A percentile compares a stretch with the other conserved stretches of the same genome.
Conservation (phyloP, 345 rosid genomes). For the Citropsis articulata region DNA sequence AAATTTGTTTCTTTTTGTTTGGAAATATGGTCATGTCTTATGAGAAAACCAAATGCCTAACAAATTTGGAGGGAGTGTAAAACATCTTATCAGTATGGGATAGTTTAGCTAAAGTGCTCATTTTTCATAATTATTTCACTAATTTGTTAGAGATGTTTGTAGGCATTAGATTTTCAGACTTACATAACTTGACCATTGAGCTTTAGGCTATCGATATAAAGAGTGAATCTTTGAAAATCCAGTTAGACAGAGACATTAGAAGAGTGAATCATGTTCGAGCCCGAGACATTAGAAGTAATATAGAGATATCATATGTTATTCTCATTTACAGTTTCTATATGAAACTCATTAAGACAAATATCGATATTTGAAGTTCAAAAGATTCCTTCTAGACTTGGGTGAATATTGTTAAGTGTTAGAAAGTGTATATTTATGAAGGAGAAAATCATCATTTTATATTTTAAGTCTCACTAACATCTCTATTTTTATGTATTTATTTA, state of each 20-base stretch:
- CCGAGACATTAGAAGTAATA: too few species aligned
- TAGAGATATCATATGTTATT: too few species aligned
- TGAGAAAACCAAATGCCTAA: background rate
- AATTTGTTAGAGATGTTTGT: background rate
- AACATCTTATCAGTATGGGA: background rate
- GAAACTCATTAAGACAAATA: too few species aligned
- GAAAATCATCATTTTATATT: too few species aligned
- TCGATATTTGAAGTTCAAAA: too few species aligned
- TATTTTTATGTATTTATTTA: too few species aligned
- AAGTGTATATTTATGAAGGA: too few species aligned
- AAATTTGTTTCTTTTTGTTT: background rate
- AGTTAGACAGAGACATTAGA: background rate
- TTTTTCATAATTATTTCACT: background rate
- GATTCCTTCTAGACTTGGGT: too few species aligned
- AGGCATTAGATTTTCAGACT: background rate
- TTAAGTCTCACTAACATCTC: too few species aligned
- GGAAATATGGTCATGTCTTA: background rate
- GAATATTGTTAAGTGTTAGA: too few species aligned
- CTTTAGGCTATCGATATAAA: background rate
- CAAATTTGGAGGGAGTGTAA: background rate
- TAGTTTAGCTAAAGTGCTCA: background rate
- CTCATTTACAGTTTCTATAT: too few species aligned
- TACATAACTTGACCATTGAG: background rate
- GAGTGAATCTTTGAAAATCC: background rate
- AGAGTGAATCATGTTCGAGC: too few species aligned